Percentiles rank a stretch among this genome's conserved stretches.
phyloP scores from a whole-genome alignment of 495 filamentous ascomycete genomes.

The Penicillium herquei region DNA sequence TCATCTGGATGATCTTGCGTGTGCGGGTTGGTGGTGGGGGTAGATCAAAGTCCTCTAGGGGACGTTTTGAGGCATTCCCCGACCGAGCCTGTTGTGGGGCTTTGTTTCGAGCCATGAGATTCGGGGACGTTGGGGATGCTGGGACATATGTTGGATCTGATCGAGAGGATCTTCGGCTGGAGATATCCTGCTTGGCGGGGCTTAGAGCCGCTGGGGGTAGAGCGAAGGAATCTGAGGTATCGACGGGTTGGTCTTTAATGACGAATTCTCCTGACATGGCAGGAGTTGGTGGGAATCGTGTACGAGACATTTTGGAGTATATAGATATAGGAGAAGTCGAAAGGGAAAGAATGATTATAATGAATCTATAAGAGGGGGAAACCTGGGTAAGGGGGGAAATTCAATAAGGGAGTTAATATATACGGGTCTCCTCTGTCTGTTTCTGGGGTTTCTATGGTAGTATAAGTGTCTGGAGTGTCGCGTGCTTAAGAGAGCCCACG shows the following conservation, averaged over 20 bases:
- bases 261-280: constrained; percentile 80
- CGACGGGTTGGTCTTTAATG: constrained; percentile 65
- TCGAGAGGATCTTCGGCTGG: constrained; percentile 42
- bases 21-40: constrained; percentile 90
- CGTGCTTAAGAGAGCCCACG: constrained; percentile 45
- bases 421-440: not conserved
- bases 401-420: constrained; percentile 5
- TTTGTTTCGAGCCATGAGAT: constrained; percentile 24
- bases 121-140: constrained; percentile 57
- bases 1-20: constrained; percentile 98
- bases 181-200: constrained; percentile 34
- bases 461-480: constrained; percentile 30
- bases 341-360: not conserved
- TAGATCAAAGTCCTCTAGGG: constrained; percentile 64
- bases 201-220: constrained; percentile 80
- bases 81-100: constrained; percentile 58
- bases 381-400: not conserved
- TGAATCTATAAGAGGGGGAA: not conserved
- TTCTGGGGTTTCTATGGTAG: not conserved
- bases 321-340: not conserved
- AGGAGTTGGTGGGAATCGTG: constrained; percentile 75
- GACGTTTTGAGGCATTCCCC: constrained; percentile 47
- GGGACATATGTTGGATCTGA: constrained; percentile 52
- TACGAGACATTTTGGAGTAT: constrained; percentile 61
- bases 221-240: constrained; percentile 64